Evolutionary conservation across 140 eudicot species (phyloP), one percentile per base, ranked within the genome.

Genomic region (Erigeron philadelphicus): DNA sequence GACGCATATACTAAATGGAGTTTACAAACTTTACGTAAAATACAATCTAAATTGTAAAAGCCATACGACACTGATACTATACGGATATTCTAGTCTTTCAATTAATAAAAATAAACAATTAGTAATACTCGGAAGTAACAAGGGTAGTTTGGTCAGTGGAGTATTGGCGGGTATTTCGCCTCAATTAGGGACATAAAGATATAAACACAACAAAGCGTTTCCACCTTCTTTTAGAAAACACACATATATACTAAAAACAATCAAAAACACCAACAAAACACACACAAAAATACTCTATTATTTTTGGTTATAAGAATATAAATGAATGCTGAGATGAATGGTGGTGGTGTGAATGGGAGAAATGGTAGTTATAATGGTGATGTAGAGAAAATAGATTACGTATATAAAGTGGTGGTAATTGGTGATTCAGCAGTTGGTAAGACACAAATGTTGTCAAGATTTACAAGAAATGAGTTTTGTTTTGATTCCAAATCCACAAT

Each of bases 351-450:
- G 74, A 70, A 4, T 25, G 46, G 55, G 10, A 35, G 66, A 7
- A 52, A 43, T 7, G 0, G 10, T 16, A 16, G 17, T 53, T n/a
- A 16, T n/a, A 72, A 61, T 63, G 77, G 54, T 47, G 61, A 64
- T 50, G 80, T 80, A 50, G 80, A 82, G 46, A 80, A 65, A 78
- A 76, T 85, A 67, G 95, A 85, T 70, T 85, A 88, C 67, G 89
- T 88, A 40, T 88, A 72, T 59, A 88, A 88, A 79, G 91, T 88
- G 81, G 95, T 88, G 81, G 95, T 88, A 81, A 88, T 85, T 12
- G 95, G 95, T 13, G 95, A 88, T 79, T 85, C 95, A 5, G 95
- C 91, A 0, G 95, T 88, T 41, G 95, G 95, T 15, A 88, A 88
- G 79, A 78, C 91, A 11, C 95, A 88, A 84, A 72, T 88, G 75